Percentiles rank a stretch among this genome's conserved stretches.
These are phyloP conservation scores for Smittium mucronatum DNA, from an alignment of 371 early-diverging fungal genomes.

Conservation along the genomic window DNA sequence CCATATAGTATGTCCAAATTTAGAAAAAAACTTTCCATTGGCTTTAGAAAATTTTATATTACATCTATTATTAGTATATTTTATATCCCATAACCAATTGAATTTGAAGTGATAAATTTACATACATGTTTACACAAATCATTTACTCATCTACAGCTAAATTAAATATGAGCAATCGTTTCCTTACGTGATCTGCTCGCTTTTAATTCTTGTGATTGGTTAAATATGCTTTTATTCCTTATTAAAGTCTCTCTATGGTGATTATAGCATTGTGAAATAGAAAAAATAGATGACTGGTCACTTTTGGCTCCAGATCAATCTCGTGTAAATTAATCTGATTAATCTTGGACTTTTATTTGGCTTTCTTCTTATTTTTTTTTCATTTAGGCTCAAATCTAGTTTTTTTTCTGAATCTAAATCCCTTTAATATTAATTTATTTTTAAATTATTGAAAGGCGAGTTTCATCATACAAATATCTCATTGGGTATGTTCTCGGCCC, in stretches of 20 bases:
- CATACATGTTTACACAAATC: not conserved
- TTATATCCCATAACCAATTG: not conserved
- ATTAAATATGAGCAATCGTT: not conserved
- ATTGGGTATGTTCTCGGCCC: not conserved
- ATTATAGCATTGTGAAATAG: not conserved
- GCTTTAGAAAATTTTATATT: not conserved
- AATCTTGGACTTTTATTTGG: not conserved
- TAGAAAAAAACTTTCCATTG: not conserved
- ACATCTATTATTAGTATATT: not conserved
- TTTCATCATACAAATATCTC: not conserved
- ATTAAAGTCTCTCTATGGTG: not conserved
- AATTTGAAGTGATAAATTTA: not conserved
- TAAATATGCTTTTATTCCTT: not conserved
- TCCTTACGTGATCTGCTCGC: not conserved
- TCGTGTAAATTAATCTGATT: too few species aligned
- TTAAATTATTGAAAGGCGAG: not conserved
- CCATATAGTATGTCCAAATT: not conserved
- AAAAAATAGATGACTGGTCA: not conserved
- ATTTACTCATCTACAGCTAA: not conserved
- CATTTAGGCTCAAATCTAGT: not conserved
- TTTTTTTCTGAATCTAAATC: not conserved
- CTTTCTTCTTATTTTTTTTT: not conserved
- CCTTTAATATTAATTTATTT: not conserved
- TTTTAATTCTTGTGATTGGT: not conserved
- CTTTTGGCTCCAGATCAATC: too few species aligned